Base-by-base conservation (phyloP, 257 asterid genomes). In the Paraleonurus japonicus region DNA sequence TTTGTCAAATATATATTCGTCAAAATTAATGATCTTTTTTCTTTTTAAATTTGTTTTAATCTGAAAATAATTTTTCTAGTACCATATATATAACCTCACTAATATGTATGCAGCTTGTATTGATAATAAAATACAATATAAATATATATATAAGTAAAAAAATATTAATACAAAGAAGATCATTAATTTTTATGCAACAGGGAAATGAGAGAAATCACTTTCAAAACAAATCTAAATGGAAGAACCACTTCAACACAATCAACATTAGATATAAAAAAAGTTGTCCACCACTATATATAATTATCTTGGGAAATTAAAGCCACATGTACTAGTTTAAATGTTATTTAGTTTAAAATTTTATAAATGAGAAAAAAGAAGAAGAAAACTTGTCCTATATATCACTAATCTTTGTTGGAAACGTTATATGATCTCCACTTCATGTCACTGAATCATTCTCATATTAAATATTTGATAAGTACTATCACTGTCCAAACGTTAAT, bases 191-290 rank as follows among this genome's bases (percentile, higher is more conserved):
- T 68, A 7, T 43, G 76, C 16, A 64, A 57, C 27, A 62, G 37
- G 45, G 50, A 74, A 59, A 70, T 61, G 15, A 61, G 58, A 53
- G 47, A 61, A 53, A 75, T 75, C 77, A 65, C 76, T 67, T 65
- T 71, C 71, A 32, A 13, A 73, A 72, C 81, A 72, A 80, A 73
- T 20, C 43, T 41, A 65, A 73, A 81, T 81, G 85, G 85, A 74
- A 77, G 82, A 70, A 81, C 76, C 85, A 81, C 85, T 81, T 63
- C 3, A 73, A 37, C 65, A 33, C 7, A 68, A 72, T 73, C 30
- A 50, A 70, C 60, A 65, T 70, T 70, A 48, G 23, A 35, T 69
- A 63, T 35, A 50, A 4, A 59, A 50, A 68, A 70, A 67, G 73
- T 48, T 81, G 78, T 43, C 83, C 6, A 79, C 80, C 83, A 79